Evolutionary conservation across 2,329 filamentous ascomycete species (phyloP).

Genomic region (Botrytis fragariae): DNA sequence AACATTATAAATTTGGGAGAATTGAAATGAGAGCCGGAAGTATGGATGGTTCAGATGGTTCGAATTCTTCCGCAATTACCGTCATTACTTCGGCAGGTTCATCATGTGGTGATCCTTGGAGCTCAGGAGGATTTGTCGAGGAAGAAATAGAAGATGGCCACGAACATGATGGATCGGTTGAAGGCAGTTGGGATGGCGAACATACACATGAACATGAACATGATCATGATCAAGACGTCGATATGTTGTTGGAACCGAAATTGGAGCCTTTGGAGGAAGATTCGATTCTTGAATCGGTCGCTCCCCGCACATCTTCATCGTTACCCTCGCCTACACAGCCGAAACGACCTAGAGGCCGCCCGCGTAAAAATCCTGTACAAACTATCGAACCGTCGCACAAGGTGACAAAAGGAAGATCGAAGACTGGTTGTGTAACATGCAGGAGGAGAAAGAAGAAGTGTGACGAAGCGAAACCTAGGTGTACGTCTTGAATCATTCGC

Average conservation of each 20-base stretch:
- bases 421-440: conserved; percentile 67
- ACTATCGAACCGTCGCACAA: conserved; percentile 61
- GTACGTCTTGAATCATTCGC: conserved; percentile 45
- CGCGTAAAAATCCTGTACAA: conserved; percentile 69
- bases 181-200: conserved; percentile 5
- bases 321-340: conserved; percentile 21
- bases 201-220: neutral
- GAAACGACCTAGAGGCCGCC: conserved; percentile 75
- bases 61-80: conserved; percentile 32
- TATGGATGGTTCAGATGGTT: conserved; percentile 35
- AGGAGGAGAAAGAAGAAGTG: conserved; percentile 71
- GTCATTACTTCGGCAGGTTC: conserved; percentile 35
- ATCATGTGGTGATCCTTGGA: conserved; percentile 34
- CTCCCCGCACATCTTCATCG: conserved; percentile 25
- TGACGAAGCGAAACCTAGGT: conserved; percentile 65
- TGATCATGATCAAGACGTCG: conserved; percentile 42
- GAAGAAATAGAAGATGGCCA: conserved; percentile 26
- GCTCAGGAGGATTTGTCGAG: conserved; percentile 30
- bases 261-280: conserved; percentile 53
- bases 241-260: conserved; percentile 50
- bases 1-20: conserved; percentile 5
- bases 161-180: conserved; percentile 5
- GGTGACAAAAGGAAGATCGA: conserved; percentile 71
- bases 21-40: conserved; percentile 24
- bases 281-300: conserved; percentile 53